Percentiles rank a stretch among this genome's conserved stretches.
These are phyloP conservation scores for Mortierella sp. DNA, from an alignment of 371 early-diverging fungal species.

Conservation along the genomic window DNA sequence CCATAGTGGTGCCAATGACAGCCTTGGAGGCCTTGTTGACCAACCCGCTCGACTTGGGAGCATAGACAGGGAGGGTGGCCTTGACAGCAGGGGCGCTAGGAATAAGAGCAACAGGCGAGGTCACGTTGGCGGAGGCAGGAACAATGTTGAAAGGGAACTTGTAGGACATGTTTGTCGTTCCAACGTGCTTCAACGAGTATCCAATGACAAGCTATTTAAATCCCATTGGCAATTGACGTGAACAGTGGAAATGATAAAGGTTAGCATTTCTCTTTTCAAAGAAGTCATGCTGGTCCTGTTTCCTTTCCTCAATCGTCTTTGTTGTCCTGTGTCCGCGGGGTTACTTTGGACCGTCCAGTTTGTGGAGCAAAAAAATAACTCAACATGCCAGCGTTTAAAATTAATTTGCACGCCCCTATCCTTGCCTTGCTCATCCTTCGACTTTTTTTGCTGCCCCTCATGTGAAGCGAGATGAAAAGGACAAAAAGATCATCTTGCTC, in stretches of 20 bases:
- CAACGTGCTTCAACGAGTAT: constrained; percentile 22
- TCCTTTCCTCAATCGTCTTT: neutral
- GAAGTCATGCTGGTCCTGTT: neutral
- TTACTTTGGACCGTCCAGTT: neutral
- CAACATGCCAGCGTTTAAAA: constrained; percentile 3
- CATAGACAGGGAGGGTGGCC: constrained; percentile 34
- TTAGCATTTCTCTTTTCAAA: neutral
- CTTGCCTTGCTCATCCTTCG: neutral
- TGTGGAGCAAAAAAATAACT: neutral
- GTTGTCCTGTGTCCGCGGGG: constrained; percentile 1
- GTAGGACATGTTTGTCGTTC: constrained; percentile 28
- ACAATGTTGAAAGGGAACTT: constrained; percentile 34
- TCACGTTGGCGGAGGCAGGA: constrained; percentile 22
- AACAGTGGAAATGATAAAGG: no score
- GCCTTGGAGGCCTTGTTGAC: constrained; percentile 40
- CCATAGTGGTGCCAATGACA: constrained; percentile 21
- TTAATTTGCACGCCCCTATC: constrained; percentile 13
- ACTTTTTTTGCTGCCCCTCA: neutral
- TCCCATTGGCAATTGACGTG: no score
- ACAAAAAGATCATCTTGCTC: neutral
- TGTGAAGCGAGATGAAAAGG: neutral
- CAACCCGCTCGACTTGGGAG: constrained; percentile 30
- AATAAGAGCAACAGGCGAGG: constrained; percentile 21
- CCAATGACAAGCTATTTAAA: constrained; percentile 41
- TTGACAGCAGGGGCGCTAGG: constrained; percentile 21